These are phyloP conservation scores for Gyromitra esculenta DNA, from an alignment of 2,329 filamentous ascomycete species.

Conservation along the genomic window DNA sequence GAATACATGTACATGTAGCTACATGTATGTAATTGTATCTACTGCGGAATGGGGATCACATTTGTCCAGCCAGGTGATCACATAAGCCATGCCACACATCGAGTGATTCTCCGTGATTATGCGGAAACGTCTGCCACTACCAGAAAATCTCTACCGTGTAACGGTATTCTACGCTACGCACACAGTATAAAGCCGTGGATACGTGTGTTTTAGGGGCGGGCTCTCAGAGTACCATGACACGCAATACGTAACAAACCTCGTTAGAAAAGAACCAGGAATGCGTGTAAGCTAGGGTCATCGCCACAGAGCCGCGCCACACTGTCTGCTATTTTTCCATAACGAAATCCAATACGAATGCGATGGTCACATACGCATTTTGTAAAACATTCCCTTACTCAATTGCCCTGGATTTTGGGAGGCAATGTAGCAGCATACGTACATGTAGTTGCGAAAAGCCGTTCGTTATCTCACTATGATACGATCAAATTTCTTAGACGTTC, in stretches of 20 bases:
- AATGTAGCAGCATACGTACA: not conserved
- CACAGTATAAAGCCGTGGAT: not conserved
- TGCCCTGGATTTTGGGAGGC: not conserved
- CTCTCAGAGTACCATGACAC: not conserved
- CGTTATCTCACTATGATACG: slow-evolving; percentile 17
- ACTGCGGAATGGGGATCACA: not conserved
- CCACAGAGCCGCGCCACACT: not conserved
- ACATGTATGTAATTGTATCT: not conserved
- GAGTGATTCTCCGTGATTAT: not conserved
- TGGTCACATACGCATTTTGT: not conserved
- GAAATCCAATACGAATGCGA: slow-evolving; percentile 10
- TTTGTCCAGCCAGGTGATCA: not conserved
- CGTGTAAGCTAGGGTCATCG: not conserved
- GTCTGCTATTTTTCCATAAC: not conserved
- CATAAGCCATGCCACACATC: not conserved
- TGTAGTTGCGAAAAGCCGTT: slow-evolving; percentile 7
- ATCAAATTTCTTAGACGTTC: slow-evolving; percentile 12
- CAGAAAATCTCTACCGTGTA: not conserved
- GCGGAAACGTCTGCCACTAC: not conserved
- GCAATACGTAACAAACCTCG: not conserved
- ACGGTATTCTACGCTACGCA: not conserved
- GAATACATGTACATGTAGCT: too few species aligned
- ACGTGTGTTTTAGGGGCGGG: not conserved
- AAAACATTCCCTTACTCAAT: not conserved
- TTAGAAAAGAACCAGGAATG: not conserved